These are phyloP conservation scores for Gastrodia elata DNA, from an alignment of 106 monocot species.

Conservation along the genomic window DNA sequence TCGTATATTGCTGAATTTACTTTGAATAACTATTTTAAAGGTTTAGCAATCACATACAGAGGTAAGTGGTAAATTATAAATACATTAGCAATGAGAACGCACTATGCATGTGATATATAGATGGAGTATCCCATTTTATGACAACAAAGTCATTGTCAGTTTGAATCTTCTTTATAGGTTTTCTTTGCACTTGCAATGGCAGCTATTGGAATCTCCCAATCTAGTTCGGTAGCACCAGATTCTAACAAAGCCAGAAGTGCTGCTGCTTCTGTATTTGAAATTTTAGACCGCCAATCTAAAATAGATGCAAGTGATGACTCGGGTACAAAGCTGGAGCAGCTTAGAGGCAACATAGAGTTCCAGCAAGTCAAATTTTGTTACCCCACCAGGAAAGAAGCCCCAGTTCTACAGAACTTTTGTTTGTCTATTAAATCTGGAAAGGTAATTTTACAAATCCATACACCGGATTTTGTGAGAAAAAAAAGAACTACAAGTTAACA, in stretches of 20 bases:
- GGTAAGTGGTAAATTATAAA: neutral
- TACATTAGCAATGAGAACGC: neutral
- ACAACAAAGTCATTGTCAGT: neutral
- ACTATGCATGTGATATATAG: too few species aligned
- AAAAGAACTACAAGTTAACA: too few species aligned
- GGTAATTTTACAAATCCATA: neutral
- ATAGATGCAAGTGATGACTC: conserved; percentile 14
- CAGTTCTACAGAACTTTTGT: conserved; percentile 4
- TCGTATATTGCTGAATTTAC: neutral
- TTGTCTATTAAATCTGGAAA: conserved; percentile 12
- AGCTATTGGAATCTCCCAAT: conserved; percentile 12
- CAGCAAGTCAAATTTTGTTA: conserved; percentile 10
- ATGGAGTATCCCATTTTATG: too few species aligned
- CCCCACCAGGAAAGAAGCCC: conserved; percentile 8
- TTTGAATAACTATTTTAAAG: too few species aligned
- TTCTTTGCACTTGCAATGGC: conserved; percentile 14
- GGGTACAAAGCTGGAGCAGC: neutral
- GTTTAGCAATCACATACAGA: neutral
- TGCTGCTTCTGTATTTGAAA: conserved; percentile 4
- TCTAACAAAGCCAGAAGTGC: conserved; percentile 11
- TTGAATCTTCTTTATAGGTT: neutral
- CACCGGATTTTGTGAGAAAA: neutral
- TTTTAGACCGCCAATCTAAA: conserved; percentile 9
- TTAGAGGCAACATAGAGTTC: conserved; percentile 8
- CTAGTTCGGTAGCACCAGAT: conserved; percentile 8